Conservation (phyloP, 805 yeast species). For the Starmerella ratchasimensis region DNA sequence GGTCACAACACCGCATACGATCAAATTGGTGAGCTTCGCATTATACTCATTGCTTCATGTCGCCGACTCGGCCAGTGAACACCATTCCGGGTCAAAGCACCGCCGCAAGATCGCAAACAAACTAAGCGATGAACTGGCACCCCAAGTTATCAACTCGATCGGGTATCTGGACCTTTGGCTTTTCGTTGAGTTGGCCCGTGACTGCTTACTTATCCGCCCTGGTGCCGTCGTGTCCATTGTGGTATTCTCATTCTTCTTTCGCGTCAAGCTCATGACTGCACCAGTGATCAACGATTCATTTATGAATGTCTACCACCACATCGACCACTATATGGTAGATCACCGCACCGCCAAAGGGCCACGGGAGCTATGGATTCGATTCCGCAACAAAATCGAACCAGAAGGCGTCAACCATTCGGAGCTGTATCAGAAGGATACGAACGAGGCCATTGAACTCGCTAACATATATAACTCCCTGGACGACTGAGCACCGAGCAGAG, state of each 20-base stretch:
- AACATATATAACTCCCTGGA: slow-evolving; percentile 8
- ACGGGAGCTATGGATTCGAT: slow-evolving; percentile 35
- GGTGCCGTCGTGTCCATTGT: slow-evolving; percentile 47
- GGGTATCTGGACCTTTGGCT: slow-evolving; percentile 39
- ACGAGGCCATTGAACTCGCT: slow-evolving; percentile 15
- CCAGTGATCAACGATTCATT: slow-evolving; percentile 51
- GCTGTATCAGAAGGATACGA: slow-evolving; percentile 11
- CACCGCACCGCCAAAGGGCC: slow-evolving; percentile 38
- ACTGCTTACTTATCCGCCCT: slow-evolving; percentile 43
- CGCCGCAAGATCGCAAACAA: slow-evolving; percentile 4
- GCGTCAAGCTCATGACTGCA: slow-evolving; percentile 59
- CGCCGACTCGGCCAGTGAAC: slow-evolving; percentile 30
- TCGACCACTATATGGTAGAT: slow-evolving; percentile 39
- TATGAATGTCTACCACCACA: slow-evolving; percentile 44
- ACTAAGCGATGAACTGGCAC: slow-evolving; percentile 12
- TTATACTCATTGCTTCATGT: slow-evolving; percentile 68
- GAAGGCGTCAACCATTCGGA: slow-evolving; percentile 9
- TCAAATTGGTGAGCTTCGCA: slow-evolving; percentile 57
- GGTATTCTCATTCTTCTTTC: slow-evolving; percentile 44
- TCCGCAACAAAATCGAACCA: slow-evolving; percentile 27
- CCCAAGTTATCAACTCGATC: slow-evolving; percentile 18
- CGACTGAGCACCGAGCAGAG: background rate
- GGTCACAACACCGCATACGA: slow-evolving; percentile 43
- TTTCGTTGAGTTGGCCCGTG: slow-evolving; percentile 31
- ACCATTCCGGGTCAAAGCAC: slow-evolving; percentile 5